These are phyloP conservation scores for Triticum monococcum DNA, from an alignment of 176 grass and related monocot genomes.

Conservation along the genomic window DNA sequence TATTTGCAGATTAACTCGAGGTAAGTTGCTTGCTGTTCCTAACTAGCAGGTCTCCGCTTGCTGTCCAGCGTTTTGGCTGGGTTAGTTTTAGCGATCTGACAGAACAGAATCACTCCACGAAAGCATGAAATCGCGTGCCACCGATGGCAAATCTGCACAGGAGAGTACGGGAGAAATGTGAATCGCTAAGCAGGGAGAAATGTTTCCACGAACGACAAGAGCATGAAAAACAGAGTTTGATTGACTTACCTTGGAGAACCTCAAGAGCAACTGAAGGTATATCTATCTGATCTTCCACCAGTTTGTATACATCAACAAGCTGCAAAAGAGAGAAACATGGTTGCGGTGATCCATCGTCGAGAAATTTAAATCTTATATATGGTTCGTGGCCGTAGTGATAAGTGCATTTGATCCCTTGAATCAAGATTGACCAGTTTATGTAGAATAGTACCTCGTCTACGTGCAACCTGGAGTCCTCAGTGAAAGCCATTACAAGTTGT, in stretches of 20 bases:
- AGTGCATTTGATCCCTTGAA: neutral
- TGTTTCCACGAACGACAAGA: neutral
- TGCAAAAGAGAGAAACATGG: conserved; percentile 17
- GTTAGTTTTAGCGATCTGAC: conserved; percentile 63
- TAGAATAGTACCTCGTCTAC: conserved; percentile 73
- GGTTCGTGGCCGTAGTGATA: neutral
- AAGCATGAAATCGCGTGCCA: conserved; percentile 86
- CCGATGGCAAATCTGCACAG: conserved; percentile 75
- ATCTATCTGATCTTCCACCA: conserved; percentile 93
- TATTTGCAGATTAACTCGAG: neutral
- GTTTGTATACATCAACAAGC: conserved; percentile 91
- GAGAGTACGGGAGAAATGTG: neutral
- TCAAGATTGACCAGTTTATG: neutral
- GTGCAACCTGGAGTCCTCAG: conserved; percentile 94
- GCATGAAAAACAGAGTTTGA: neutral
- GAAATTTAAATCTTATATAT: neutral
- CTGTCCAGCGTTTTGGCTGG: conserved; percentile 21
- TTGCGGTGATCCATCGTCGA: neutral
- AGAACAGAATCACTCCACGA: conserved; percentile 84
- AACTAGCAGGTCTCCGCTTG: conserved; percentile 4
- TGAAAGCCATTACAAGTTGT: conserved; percentile 90
- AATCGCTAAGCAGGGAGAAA: neutral
- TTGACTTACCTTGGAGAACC: conserved; percentile 70
- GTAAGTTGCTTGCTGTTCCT: neutral
- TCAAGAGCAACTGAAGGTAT: conserved; percentile 85